Base-by-base conservation (phyloP, 2,329 filamentous ascomycete species). In the Geosmithia putterillii region DNA sequence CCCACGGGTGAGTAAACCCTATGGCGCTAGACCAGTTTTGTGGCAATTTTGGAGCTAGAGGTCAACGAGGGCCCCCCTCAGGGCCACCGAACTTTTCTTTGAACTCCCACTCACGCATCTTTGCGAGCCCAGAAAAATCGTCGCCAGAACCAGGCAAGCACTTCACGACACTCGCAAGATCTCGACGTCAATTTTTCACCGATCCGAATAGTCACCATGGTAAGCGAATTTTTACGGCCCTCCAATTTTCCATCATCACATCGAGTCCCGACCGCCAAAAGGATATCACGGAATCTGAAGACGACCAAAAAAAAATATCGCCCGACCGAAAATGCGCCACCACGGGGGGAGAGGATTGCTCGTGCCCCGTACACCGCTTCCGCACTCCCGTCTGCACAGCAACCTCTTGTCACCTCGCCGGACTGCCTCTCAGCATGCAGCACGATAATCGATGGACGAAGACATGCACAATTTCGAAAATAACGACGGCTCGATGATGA, bases 161-260 rank as follows among this genome's bases (percentile, higher is more conserved):
- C 63, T 32, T 14, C 57, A 57, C 59, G 52, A 59, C 55, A 60
- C 66, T 72, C 70, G 67, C 69, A 64, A 64, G 60, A 61, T 49
- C 54, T 55, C 59, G 55, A 64, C 59, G 56, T 57, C 57, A 60
- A 57, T 60, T 61, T 59, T 50, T 55, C 57, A 52, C 57, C 57
- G 57, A 63, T 57, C 62, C 60, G 70, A 71, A 73, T 66, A 74
- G 70, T 71, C 77, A 82, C 80, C 65, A 83, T 83, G 79, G 79
- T 83, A 75, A 79, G 77, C 61, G 57, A 42, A 25, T 38, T 38
- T 38, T 6, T 7, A 15, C 21, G 5, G 15, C 39, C 41, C 19
- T 38, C 28, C 28, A 32, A 12, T 32, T 22, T 21, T 17, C 10
- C 17, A 34, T 12, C 15, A 4, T 41, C 20, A 9, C 17, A 42